Base-by-base conservation (phyloP, 1,284 basidiomycete species). In the Ganoderma lucidum region DNA sequence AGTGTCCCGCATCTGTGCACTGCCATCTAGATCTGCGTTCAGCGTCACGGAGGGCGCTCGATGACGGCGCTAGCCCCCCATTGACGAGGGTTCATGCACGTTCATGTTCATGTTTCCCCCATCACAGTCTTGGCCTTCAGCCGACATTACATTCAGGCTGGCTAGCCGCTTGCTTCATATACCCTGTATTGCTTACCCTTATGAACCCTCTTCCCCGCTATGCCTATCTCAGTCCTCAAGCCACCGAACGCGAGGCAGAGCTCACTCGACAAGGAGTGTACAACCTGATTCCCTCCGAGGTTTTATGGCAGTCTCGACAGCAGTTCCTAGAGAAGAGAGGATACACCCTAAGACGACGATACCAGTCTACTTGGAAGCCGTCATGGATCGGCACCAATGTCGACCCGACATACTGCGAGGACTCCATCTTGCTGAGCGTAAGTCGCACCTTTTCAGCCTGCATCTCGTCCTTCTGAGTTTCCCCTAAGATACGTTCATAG, bases 341-440 rank as follows among this genome's bases (percentile, higher is more conserved):
- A 0, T 69, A 69, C 28, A 6, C 56, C 5, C 17, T 71, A 3
- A 65, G 70, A 14, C 65, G 63, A 0, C 59, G 68, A 14, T 69
- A 69, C 17, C 15, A 14, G 15, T 63, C 70, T 2, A 28, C 41
- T 4, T 71, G 70, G 70, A 14, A 30, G 9, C 67, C 70, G 2
- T 71, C 70, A n/a, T 71, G 70, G 70, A 0, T 32, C 19, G 60
- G 55, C 0, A 71, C 70, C 1, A 67, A 67, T 10, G 14, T 64
- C 1, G 15, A 59, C 15, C 70, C 70, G 3, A 51, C 30, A 8
- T 69, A 44, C 12, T 71, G 70, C 30, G 71, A 72, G 32, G 71
- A 72, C 14, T 67, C 68, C 0, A 65, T 70, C 28, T 6, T 62
- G 42, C 45, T 30, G 1, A 32, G 6, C 30, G 53, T 55, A 19